phyloP scores from a whole-genome alignment of 148 eudicot genomes.

The Cornus florida region DNA sequence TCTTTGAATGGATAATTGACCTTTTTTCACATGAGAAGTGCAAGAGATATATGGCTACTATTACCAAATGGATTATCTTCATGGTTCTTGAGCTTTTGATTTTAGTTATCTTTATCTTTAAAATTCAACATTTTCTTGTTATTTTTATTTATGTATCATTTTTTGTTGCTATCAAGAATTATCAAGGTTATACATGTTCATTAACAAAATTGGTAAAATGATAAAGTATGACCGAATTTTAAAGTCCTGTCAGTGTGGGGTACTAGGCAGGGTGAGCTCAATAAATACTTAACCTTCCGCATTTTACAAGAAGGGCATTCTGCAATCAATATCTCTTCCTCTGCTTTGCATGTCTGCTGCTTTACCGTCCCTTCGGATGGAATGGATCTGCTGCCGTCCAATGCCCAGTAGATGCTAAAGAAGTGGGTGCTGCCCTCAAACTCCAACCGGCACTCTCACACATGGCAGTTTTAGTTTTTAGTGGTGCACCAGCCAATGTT shows the following conservation, averaged over 20 bases:
- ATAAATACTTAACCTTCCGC: background rate
- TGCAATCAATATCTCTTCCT: too few relatives aligned
- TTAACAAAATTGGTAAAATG: background rate
- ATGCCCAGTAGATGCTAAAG: background rate
- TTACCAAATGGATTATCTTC: background rate
- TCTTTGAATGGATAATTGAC: background rate
- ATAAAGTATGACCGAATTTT: background rate
- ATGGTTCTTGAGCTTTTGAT: background rate
- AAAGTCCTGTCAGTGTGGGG: background rate
- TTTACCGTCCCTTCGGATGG: too few relatives aligned
- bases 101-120: too few relatives aligned
- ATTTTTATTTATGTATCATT: background rate
- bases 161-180: background rate
- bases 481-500: background rate
- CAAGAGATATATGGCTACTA: background rate
- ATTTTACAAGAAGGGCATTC: too few relatives aligned
- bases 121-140: background rate
- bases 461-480: background rate
- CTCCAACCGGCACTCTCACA: background rate
- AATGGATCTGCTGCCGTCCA: too few relatives aligned
- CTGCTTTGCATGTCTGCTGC: too few relatives aligned
- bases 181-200: background rate
- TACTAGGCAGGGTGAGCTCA: background rate
- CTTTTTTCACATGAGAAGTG: background rate
- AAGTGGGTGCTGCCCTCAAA: background rate